These are phyloP conservation scores for Copromyces sp. DNA, from an alignment of 495 filamentous ascomycete species.

Conservation along the genomic window DNA sequence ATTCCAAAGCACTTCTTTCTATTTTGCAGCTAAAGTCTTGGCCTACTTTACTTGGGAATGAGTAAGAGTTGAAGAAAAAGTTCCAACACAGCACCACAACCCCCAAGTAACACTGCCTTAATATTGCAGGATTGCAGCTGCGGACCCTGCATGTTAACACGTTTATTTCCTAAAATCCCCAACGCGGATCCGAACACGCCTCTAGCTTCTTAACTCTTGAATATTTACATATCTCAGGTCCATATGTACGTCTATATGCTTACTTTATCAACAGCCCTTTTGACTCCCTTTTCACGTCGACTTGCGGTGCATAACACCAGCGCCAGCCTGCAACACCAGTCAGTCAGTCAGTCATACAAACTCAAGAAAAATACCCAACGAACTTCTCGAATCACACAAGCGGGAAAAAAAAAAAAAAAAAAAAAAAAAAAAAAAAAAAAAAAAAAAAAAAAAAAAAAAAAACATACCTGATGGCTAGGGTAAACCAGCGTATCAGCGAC, in stretches of 20 bases:
- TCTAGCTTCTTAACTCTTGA: background rate
- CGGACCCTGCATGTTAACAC: too few species aligned
- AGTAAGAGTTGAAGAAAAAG: too few species aligned
- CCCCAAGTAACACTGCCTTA: too few species aligned
- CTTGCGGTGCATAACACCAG: slow-evolving; percentile 26
- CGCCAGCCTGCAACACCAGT: slow-evolving; percentile 20
- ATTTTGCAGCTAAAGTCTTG: too few species aligned
- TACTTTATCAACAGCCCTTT: background rate
- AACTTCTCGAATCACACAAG: background rate
- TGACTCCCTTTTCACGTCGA: slow-evolving; percentile 4
- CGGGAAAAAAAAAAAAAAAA: too few species aligned
- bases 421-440: too few species aligned
- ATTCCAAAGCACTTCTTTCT: too few species aligned
- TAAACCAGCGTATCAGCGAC: slow-evolving; percentile 86
- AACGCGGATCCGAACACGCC: too few species aligned
- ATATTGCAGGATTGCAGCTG: too few species aligned
- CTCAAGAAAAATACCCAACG: background rate
- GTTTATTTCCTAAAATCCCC: too few species aligned
- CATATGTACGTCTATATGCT: background rate
- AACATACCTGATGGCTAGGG: slow-evolving; percentile 72
- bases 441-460: background rate
- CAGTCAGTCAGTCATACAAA: background rate
- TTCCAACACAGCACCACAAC: too few species aligned
- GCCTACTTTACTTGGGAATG: too few species aligned
- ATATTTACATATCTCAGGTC: background rate